Evolutionary conservation across 805 yeast genomes (phyloP).

Genomic region (Saccharomyces cerevisiae): DNA sequence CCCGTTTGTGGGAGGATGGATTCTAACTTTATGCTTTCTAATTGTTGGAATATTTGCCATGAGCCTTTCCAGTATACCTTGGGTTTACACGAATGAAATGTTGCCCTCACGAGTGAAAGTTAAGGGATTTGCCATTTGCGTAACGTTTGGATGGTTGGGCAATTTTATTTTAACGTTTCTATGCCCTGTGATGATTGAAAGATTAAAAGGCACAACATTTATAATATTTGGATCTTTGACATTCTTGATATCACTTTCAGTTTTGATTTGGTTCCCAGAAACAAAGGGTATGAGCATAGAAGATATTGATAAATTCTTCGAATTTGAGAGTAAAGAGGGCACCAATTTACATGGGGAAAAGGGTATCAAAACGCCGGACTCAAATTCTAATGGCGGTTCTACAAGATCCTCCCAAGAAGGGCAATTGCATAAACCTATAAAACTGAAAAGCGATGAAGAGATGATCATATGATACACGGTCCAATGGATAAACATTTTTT

Average conservation of each 20-base stretch:
- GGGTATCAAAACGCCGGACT: neutral
- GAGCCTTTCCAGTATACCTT: slow-evolving; percentile 39
- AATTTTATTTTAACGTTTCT: slow-evolving; percentile 33
- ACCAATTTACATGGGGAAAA: neutral
- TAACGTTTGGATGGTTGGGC: slow-evolving; percentile 39
- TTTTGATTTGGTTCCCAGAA: slow-evolving; percentile 37
- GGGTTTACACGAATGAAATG: slow-evolving; percentile 44
- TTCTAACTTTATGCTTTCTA: slow-evolving; percentile 38
- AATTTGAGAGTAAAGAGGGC: neutral
- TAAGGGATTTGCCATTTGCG: slow-evolving; percentile 40
- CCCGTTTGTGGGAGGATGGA: slow-evolving; percentile 33
- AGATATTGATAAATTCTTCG: slow-evolving; percentile 23
- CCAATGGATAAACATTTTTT: neutral
- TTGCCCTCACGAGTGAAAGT: slow-evolving; percentile 39
- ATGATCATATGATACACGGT: neutral
- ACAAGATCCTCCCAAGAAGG: neutral
- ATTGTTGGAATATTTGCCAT: slow-evolving; percentile 41
- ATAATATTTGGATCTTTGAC: slow-evolving; percentile 32
- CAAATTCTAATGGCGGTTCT: neutral
- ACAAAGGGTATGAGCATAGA: slow-evolving; percentile 29
- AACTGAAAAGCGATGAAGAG: neutral
- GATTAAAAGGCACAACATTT: slow-evolving; percentile 36
- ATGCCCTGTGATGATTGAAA: slow-evolving; percentile 34
- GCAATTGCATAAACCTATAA: neutral
- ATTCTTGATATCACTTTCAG: slow-evolving; percentile 25